A percentile compares a stretch with the other conserved stretches of the same genome.
Conservation (phyloP, 1,284 basidiomycete genomes). For the Ustilago lituana region DNA sequence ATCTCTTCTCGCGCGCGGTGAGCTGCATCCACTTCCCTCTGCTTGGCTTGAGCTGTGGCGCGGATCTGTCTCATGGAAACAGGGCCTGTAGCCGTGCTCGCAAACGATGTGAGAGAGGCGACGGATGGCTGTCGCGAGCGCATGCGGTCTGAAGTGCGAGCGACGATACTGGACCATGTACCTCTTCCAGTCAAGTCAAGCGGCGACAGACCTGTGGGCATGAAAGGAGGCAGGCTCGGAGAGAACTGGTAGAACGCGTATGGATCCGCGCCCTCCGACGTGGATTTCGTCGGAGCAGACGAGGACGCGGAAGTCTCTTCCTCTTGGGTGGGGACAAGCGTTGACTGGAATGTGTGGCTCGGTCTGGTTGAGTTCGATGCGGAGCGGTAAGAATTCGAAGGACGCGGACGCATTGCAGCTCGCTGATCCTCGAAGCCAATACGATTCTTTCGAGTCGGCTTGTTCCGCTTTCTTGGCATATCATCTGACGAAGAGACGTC, state of each 20-base stretch:
- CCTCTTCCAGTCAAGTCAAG: slow-evolving; percentile 53
- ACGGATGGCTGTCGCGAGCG: slow-evolving; percentile 35
- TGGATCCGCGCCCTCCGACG: slow-evolving; percentile 19
- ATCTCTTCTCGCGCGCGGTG: slow-evolving; percentile 37
- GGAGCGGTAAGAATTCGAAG: slow-evolving; percentile 3
- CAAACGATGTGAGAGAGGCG: slow-evolving; percentile 21
- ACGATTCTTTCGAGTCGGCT: slow-evolving; percentile 12
- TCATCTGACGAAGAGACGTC: slow-evolving; percentile 14
- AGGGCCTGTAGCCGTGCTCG: slow-evolving; percentile 25
- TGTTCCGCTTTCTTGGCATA: slow-evolving; percentile 41
- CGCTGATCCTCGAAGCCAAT: slow-evolving; percentile 51
- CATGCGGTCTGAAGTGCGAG: slow-evolving; percentile 37
- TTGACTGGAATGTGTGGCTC: slow-evolving; percentile 15
- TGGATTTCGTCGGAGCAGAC: background rate
- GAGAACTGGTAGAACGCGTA: slow-evolving; percentile 58
- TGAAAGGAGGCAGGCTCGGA: slow-evolving; percentile 56
- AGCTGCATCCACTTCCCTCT: slow-evolving; percentile 28
- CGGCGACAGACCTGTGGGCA: slow-evolving; percentile 45
- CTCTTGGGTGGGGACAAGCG: slow-evolving; percentile 6
- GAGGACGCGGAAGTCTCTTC: background rate
- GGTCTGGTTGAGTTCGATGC: slow-evolving; percentile 4
- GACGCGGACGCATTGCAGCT: slow-evolving; percentile 14
- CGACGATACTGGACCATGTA: slow-evolving; percentile 57
- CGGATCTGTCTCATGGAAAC: slow-evolving; percentile 53
- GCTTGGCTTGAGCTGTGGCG: slow-evolving; percentile 42